Conservation (phyloP, 345 rosid genomes). For the Eucalyptus tenuipes region DNA sequence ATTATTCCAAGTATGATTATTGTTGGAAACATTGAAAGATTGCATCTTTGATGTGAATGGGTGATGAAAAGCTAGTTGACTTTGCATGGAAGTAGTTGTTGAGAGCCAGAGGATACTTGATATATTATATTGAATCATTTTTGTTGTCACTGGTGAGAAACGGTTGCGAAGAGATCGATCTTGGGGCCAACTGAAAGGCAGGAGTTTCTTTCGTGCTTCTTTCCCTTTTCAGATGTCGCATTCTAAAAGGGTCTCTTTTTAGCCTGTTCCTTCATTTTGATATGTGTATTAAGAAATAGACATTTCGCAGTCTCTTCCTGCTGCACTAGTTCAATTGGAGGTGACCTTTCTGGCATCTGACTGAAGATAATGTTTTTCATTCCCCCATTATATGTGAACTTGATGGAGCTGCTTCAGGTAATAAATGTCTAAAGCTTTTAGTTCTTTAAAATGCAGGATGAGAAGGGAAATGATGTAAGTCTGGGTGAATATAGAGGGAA, state of each 20-base stretch:
- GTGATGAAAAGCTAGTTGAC: neutral
- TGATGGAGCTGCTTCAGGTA: neutral
- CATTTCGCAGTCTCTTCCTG: neutral
- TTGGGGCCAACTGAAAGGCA: neutral
- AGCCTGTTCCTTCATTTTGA: neutral
- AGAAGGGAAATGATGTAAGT: conserved; percentile 36
- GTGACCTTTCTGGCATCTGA: neutral
- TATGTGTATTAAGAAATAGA: neutral
- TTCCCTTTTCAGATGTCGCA: neutral
- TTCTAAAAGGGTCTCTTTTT: neutral
- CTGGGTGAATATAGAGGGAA: conserved; percentile 48
- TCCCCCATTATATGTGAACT: neutral
- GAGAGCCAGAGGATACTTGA: neutral
- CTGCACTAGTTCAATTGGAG: neutral
- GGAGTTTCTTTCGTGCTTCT: neutral
- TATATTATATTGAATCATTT: neutral
- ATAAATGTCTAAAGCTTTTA: neutral
- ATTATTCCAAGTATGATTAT: neutral
- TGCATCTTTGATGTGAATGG: neutral
- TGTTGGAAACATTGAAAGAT: neutral
- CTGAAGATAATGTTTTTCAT: neutral
- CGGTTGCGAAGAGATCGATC: neutral
- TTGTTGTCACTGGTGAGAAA: neutral
- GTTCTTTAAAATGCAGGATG: conserved; percentile 24
- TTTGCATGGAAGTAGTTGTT: neutral